Base-by-base conservation (phyloP, 2,329 filamentous ascomycete species). In the Phaeosphaeriaceae sp. region DNA sequence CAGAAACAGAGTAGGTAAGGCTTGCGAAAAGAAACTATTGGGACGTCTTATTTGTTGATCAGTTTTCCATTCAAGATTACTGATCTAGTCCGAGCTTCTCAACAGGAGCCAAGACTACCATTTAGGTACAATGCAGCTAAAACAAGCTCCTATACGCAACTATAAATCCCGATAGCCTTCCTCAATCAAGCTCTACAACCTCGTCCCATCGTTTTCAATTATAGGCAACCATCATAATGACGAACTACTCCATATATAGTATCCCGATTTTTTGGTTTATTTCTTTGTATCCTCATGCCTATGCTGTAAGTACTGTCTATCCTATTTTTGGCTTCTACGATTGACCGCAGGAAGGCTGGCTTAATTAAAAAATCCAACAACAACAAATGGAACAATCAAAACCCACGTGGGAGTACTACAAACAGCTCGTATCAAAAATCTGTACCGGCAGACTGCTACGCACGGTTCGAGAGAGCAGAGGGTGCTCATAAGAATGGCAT, bases 401-500 rank as follows among this genome's bases (percentile, higher is more conserved):
- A 76, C 56, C 72, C 77, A 2, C 73, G 74, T 39, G 53, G 70
- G 26, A 52, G 50, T 3, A 64, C 65, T 46, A 51, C 66, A 8
- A 56, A 48, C 6, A 46, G 39, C 8, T 48, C 73, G 29, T 68
- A 69, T 45, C 68, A 74, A 50, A 67, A 70, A 61, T 71, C 5
- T 42, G 67, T 43, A 34, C 72, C 17, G 12, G 52, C 46, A 6
- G 63, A 67, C 3, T 61, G 67, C 18, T 76, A 71, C 49, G 72
- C 65, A 2, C 63, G 62, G 1, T 79, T 63, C 39, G 76, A 80
- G 64, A 71, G 77, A 34, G 71, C 72, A 11, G 71, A 77, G 48
- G 71, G 74, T 13, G 76, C 76, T 23, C 77, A 79, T 54, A 64
- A 70, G 17, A 81, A 80, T 54, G 63, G 70, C 17, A 56, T 79